phyloP scores from a whole-genome alignment of 371 early-diverging fungal genomes.

The Phascolomyces articulosus region DNA sequence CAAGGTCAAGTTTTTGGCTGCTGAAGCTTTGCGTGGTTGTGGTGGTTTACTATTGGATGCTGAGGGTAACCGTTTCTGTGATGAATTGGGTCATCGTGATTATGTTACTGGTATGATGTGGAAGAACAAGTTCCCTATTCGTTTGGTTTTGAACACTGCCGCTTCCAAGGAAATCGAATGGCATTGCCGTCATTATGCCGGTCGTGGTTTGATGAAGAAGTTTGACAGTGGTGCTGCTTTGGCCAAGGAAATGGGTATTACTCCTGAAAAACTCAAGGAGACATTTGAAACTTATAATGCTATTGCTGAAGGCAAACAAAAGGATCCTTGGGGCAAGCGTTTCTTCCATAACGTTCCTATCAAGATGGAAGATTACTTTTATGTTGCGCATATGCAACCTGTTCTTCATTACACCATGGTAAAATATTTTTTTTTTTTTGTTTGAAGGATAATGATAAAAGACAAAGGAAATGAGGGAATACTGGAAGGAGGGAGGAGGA shows the following conservation, averaged over 20 bases:
- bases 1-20: conserved; percentile 88
- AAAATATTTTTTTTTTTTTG: conserved; percentile 8
- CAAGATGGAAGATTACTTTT: conserved; percentile 73
- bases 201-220: conserved; percentile 87
- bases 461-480: too few species aligned
- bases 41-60: conserved; percentile 89
- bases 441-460: too few species aligned
- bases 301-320: conserved; percentile 71
- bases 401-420: conserved; percentile 96
- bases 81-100: conserved; percentile 92
- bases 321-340: conserved; percentile 90
- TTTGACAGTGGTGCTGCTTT: conserved; percentile 76
- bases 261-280: conserved; percentile 65
- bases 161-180: conserved; percentile 91
- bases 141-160: conserved; percentile 83
- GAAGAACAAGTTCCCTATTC: conserved; percentile 84
- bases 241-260: conserved; percentile 83
- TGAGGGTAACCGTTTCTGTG: conserved; percentile 90
- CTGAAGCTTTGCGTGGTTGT: conserved; percentile 96
- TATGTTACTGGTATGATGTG: conserved; percentile 86
- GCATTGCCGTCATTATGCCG: conserved; percentile 94
- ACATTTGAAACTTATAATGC: conserved; percentile 85
- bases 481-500: too few species aligned
- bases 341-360: conserved; percentile 87
- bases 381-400: conserved; percentile 90